A percentile compares a stretch with the other conserved stretches of the same genome.
Evolutionary conservation across 1,284 basidiomycete genomes (phyloP).

Genomic region (Fistulina hepatica): DNA sequence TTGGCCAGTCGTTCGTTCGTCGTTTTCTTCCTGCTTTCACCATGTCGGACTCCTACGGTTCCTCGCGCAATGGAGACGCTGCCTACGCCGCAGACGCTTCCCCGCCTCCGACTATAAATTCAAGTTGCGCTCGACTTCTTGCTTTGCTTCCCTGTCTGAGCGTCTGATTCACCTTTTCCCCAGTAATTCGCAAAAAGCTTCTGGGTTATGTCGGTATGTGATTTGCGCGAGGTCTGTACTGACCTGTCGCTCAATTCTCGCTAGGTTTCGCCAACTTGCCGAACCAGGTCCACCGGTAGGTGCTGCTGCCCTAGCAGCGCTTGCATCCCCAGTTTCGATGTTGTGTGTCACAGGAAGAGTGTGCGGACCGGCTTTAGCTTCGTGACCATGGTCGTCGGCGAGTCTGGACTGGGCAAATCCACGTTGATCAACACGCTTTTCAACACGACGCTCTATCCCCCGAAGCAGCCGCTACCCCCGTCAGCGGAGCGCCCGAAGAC

Average conservation of each 20-base stretch:
- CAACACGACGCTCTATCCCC: slow-evolving; percentile 86
- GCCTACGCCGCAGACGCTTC: too few species aligned
- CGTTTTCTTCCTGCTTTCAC: too few species aligned
- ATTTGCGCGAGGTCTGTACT: neutral
- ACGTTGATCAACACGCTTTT: slow-evolving; percentile 97
- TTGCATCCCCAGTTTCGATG: neutral
- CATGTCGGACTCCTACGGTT: slow-evolving; percentile 67
- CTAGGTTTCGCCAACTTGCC: slow-evolving; percentile 81
- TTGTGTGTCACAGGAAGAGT: slow-evolving; percentile 69
- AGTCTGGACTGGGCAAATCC: slow-evolving; percentile 95
- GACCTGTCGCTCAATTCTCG: neutral
- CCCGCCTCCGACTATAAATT: too few species aligned
- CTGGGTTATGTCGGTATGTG: slow-evolving; percentile 71
- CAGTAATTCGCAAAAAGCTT: slow-evolving; percentile 82
- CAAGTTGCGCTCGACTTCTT: too few species aligned
- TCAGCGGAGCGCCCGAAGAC: slow-evolving; percentile 83
- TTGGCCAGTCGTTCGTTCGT: too few species aligned
- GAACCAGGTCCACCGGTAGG: slow-evolving; percentile 58
- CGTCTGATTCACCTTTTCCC: too few species aligned
- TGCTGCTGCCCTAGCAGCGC: neutral
- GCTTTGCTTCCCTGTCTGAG: too few species aligned
- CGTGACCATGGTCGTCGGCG: slow-evolving; percentile 93
- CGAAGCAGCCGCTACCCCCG: slow-evolving; percentile 74
- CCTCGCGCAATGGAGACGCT: slow-evolving; percentile 54
- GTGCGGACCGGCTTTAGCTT: slow-evolving; percentile 96